Evolutionary conservation across 129 eudicot genomes (phyloP).

Genomic region (Sambucus nigra): DNA sequence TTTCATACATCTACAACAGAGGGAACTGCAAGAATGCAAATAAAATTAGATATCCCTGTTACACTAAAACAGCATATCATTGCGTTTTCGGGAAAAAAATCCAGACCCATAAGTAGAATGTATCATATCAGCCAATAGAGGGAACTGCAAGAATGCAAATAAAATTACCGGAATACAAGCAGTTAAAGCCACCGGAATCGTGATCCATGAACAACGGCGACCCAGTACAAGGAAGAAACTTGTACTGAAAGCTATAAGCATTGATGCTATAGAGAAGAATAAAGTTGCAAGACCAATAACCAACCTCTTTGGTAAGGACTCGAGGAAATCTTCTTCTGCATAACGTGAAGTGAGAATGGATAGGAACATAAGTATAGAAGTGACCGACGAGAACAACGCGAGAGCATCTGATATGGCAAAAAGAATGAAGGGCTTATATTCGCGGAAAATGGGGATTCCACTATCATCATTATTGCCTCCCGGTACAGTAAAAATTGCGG

Average conservation of each 20-base stretch:
- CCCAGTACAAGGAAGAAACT: constrained; percentile 6
- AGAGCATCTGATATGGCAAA: constrained; percentile 30
- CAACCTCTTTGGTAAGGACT: constrained; percentile 23
- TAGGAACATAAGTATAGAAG: constrained; percentile 41
- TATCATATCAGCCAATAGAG: constrained; percentile 30
- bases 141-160: constrained; percentile 30
- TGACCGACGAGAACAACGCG: constrained; percentile 26
- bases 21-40: too few relatives aligned
- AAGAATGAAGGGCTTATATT: constrained; percentile 10
- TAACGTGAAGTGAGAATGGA: constrained; percentile 48
- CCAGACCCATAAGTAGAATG: constrained; percentile 36
- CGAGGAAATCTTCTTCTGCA: constrained; percentile 48
- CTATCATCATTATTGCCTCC: constrained; percentile 22
- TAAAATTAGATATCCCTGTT: too few relatives aligned
- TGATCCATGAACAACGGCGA: constrained; percentile 7
- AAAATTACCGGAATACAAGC: constrained; percentile 17
- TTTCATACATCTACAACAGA: too few relatives aligned
- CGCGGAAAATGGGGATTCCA: constrained; percentile 30
- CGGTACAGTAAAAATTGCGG: constrained; percentile 37
- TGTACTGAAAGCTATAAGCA: constrained; percentile 15
- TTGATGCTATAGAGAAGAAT: constrained; percentile 18
- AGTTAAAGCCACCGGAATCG: constrained; percentile 6
- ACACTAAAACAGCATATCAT: too few relatives aligned
- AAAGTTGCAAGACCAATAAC: constrained; percentile 12
- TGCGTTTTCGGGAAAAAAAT: constrained; percentile 1